phyloP scores from a whole-genome alignment of 2,329 filamentous ascomycete species.

The Cladosporium sphaerospermum region DNA sequence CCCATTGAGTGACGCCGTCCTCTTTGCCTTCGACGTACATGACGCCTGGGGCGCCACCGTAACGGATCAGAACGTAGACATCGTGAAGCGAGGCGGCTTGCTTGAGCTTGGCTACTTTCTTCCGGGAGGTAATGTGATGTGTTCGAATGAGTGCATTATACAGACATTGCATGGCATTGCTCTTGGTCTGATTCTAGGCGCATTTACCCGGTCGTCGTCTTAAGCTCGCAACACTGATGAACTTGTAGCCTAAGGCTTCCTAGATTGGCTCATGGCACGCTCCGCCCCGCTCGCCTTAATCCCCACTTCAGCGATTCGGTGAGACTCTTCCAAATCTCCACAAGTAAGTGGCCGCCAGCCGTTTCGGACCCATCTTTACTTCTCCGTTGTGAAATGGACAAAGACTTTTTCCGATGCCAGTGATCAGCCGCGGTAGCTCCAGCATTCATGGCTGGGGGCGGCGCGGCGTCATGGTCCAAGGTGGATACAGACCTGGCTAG shows the following conservation, averaged over 20 bases:
- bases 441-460: neutral
- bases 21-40: conserved; percentile 70
- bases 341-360: neutral
- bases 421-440: neutral
- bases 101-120: conserved; percentile 60
- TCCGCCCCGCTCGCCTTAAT: neutral
- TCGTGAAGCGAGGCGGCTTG: conserved; percentile 57
- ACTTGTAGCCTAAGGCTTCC: too few species aligned
- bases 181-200: too few species aligned
- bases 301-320: neutral
- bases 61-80: conserved; percentile 60
- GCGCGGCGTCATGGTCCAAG: too few species aligned
- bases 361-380: neutral
- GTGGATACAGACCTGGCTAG: too few species aligned
- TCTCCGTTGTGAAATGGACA: neutral
- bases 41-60: conserved; percentile 64
- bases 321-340: neutral
- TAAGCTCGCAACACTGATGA: too few species aligned
- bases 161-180: conserved; percentile 8
- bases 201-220: too few species aligned
- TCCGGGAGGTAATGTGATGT: conserved; percentile 75
- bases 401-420: conserved; percentile 1
- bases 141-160: conserved; percentile 63
- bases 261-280: neutral
- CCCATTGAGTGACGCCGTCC: conserved; percentile 55